These are phyloP conservation scores for Rhynchospora tenuis DNA, from an alignment of 176 grass and related monocot species.

Conservation along the genomic window DNA sequence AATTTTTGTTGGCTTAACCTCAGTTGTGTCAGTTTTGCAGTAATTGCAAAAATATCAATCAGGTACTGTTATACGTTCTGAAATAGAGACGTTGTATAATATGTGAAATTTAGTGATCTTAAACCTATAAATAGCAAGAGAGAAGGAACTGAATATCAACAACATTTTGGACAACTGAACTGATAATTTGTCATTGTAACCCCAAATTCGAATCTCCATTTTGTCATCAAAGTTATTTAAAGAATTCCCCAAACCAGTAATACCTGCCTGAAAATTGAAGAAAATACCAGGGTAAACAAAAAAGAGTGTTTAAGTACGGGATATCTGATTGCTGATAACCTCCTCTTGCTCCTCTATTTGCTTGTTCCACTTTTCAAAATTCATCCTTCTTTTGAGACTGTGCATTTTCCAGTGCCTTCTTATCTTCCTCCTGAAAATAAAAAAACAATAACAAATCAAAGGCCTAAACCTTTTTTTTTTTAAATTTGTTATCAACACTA, in stretches of 20 bases:
- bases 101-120: conserved; percentile 39
- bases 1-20: background rate
- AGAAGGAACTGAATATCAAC: conserved; percentile 58
- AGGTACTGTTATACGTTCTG: background rate
- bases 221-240: conserved; percentile 66
- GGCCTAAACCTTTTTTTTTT: too few relatives aligned
- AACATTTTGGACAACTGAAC: conserved; percentile 73
- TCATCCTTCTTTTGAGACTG: too few relatives aligned
- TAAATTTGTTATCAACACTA: too few relatives aligned
- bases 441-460: too few relatives aligned
- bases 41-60: background rate
- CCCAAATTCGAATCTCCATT: conserved; percentile 77
- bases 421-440: too few relatives aligned
- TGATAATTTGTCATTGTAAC: conserved; percentile 86
- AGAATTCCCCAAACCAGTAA: too few relatives aligned
- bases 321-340: too few relatives aligned
- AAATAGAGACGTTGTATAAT: background rate
- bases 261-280: conserved; percentile 45
- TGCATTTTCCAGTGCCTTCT: too few relatives aligned
- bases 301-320: background rate
- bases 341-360: too few relatives aligned
- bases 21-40: background rate
- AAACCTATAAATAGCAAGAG: conserved; percentile 63
- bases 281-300: background rate
- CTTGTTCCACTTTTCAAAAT: too few relatives aligned